Evolutionary conservation across 228 moss, liverwort and hornwort species (phyloP).

Genomic region (Sphagnum magellanicum): DNA sequence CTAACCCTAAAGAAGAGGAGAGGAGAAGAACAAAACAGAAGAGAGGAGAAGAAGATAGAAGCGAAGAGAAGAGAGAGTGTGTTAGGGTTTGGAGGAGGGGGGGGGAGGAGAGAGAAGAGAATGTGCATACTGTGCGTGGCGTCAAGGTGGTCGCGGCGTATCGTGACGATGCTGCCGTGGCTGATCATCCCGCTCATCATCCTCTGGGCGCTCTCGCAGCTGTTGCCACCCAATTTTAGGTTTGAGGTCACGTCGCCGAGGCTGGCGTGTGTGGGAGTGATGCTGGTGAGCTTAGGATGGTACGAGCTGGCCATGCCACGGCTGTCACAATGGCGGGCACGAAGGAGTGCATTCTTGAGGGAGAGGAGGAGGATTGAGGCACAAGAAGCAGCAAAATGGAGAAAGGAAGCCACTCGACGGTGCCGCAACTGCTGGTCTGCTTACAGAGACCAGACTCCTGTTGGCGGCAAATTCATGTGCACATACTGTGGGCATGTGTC

Average conservation of each 20-base stretch:
- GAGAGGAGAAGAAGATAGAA: too few species aligned
- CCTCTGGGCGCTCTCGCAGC: slow-evolving; percentile 77
- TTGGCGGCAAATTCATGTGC: slow-evolving; percentile 77
- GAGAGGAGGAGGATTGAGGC: slow-evolving; percentile 72
- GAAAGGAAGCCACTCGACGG: slow-evolving; percentile 73
- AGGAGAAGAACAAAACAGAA: too few species aligned
- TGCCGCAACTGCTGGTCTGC: slow-evolving; percentile 77
- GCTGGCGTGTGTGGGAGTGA: slow-evolving; percentile 76
- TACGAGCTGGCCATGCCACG: slow-evolving; percentile 91
- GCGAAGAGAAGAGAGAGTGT: too few species aligned
- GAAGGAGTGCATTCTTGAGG: slow-evolving; percentile 49
- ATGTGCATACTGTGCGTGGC: slow-evolving; percentile 93
- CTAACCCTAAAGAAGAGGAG: too few species aligned
- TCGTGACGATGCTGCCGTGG: slow-evolving; percentile 90
- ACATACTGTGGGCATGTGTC: slow-evolving; percentile 82
- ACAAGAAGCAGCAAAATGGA: slow-evolving; percentile 84
- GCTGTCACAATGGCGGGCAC: slow-evolving; percentile 60
- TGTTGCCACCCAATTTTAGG: slow-evolving; percentile 69
- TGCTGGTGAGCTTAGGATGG: slow-evolving; percentile 78
- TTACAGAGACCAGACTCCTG: slow-evolving; percentile 73
- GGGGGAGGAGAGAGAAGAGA: slow-evolving; percentile 3
- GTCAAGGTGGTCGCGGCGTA: slow-evolving; percentile 91
- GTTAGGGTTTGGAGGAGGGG: too few species aligned
- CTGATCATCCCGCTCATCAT: slow-evolving; percentile 79
- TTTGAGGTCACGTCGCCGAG: slow-evolving; percentile 85